Evolutionary conservation across 129 eudicot species (phyloP).

Genomic region (Saposhnikovia divaricata): DNA sequence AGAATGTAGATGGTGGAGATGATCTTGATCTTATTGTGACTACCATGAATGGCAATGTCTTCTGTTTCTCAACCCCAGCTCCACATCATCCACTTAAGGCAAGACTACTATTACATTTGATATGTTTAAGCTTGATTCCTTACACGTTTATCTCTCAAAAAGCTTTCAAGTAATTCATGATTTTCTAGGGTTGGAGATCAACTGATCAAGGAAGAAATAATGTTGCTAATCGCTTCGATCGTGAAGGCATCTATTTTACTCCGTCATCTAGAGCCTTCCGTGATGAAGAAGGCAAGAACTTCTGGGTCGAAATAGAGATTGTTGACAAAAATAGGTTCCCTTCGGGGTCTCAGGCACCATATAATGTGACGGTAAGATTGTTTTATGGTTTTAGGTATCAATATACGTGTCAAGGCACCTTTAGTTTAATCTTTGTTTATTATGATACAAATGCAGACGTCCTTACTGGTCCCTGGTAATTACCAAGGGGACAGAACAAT

Average conservation of each 20-base stretch:
- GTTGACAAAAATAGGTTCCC: constrained; percentile 82
- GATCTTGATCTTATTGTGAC: constrained; percentile 97
- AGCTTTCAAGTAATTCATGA: not conserved
- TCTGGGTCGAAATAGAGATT: constrained; percentile 94
- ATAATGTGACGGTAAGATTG: constrained; percentile 77
- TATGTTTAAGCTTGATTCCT: constrained; percentile 1
- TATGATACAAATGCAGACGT: constrained; percentile 35
- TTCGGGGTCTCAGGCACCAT: constrained; percentile 93
- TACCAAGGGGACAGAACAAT: constrained; percentile 94
- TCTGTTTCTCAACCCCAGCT: constrained; percentile 90
- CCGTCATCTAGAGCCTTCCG: constrained; percentile 91
- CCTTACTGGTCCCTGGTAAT: constrained; percentile 91
- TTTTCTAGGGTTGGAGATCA: constrained; percentile 81
- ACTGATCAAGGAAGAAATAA: constrained; percentile 82
- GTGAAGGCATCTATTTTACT: constrained; percentile 78
- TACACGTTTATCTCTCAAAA: not conserved
- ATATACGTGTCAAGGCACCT: not conserved
- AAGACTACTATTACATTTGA: constrained; percentile 15
- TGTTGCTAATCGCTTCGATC: constrained; percentile 61
- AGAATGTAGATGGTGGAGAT: constrained; percentile 97
- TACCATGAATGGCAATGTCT: constrained; percentile 98
- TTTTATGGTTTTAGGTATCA: not conserved
- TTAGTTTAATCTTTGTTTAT: not conserved
- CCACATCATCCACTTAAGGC: constrained; percentile 98
- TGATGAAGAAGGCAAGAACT: constrained; percentile 93